A percentile compares a stretch with the other conserved stretches of the same genome.
Evolutionary conservation across 169 alveolate genomes (phyloP).

Genomic region (Blepharisma undulans): DNA sequence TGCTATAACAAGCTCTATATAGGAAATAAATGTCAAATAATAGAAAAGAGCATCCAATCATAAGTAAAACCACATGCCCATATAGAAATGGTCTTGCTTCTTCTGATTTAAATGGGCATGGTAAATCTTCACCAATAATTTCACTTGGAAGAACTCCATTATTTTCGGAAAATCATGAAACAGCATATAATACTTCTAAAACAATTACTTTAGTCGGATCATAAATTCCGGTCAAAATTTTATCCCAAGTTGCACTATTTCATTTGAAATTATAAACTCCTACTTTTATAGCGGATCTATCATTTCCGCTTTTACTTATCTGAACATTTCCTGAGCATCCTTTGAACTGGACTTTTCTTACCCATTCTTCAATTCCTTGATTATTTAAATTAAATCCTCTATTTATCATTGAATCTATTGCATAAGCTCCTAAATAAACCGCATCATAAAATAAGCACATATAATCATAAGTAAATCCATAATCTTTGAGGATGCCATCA

Average conservation of each 20-base stretch:
- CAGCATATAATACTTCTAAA: not conserved
- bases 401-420: not conserved
- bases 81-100: not conserved
- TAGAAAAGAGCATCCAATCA: not conserved
- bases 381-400: not conserved
- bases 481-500: not conserved
- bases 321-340: constrained; percentile 19
- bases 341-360: not conserved
- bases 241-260: not conserved
- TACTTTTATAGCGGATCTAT: not conserved
- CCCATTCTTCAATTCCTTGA: not conserved
- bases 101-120: not conserved
- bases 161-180: not conserved
- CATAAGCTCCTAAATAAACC: not conserved
- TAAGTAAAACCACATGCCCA: not conserved
- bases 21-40: not conserved
- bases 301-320: not conserved
- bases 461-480: not conserved
- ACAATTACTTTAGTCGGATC: not conserved
- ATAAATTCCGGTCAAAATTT: not conserved
- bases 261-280: not conserved
- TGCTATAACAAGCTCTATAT: not conserved
- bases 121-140: not conserved
- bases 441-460: not conserved
- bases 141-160: not conserved